Evolutionary conservation across 345 rosid species (phyloP).

Genomic region (Mercurialis annua): DNA sequence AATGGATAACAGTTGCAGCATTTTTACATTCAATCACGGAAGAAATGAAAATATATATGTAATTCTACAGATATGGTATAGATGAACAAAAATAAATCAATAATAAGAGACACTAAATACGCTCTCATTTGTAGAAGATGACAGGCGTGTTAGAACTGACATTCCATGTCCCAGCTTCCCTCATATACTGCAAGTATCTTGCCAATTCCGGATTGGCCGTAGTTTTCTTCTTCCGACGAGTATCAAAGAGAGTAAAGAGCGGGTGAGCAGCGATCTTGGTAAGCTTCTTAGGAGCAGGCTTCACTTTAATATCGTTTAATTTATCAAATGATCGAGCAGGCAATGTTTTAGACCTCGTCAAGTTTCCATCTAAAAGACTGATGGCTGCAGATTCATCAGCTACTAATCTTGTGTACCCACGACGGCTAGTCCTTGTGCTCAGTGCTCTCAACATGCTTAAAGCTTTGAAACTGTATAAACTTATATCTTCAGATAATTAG

Average conservation of each 20-base stretch:
- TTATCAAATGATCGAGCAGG: constrained; percentile 37
- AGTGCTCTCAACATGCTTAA: constrained; percentile 61
- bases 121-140: constrained; percentile 41
- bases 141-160: constrained; percentile 42
- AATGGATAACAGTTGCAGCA: no score
- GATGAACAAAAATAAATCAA: no score
- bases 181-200: constrained; percentile 67
- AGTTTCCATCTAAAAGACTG: constrained; percentile 23
- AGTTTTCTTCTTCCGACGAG: constrained; percentile 50
- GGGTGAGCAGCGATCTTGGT: constrained; percentile 49
- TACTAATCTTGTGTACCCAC: constrained; percentile 43
- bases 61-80: no score
- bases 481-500: no score
- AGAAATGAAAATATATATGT: no score
- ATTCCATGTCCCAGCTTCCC: constrained; percentile 75
- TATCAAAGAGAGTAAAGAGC: constrained; percentile 47
- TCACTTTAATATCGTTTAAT: not conserved
- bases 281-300: constrained; percentile 34
- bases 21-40: no score
- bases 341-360: constrained; percentile 46
- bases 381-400: constrained; percentile 41
- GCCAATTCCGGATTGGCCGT: constrained; percentile 64
- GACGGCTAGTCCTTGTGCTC: constrained; percentile 46
- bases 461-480: no score
- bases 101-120: no score